Evolutionary conservation across 108 stramenopile species (phyloP), one percentile per base, ranked within the genome.

Genomic region (Nitzschia sp.): DNA sequence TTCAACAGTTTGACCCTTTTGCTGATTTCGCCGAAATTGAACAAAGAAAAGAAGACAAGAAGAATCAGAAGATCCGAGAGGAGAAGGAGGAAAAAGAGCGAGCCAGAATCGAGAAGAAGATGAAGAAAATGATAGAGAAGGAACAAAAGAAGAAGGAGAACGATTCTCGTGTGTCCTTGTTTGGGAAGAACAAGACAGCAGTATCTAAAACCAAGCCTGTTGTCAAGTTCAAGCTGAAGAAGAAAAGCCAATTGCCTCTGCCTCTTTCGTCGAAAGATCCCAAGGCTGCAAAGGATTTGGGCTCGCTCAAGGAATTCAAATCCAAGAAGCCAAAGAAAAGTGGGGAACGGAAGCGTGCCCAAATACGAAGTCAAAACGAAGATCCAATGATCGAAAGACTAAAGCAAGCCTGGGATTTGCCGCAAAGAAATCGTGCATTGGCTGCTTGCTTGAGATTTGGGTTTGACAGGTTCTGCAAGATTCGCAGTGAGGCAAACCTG

Each of bases 321-420:
- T 2, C 55, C 69, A 76, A 58, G 48, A 80, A 77, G 57, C 68
- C 71, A 12, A 85, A 82, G 63, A 88, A 85, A 41, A 71, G 68
- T 10, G 76, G 74, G 20, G 87, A 88, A 53, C 59, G 85, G 14
- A 80, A 79, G 38, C 77, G 80, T 53, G 82, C 83, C 22, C 67
- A 81, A 63, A 79, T 67, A 48, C 73, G 85, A 52, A 77, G 78
- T 6, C 80, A 88, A 65, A 85, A 89, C 41, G 87, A 85, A 69
- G 82, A 93, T 60, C 92, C 92, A 38, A 69, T 77, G 0, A 65
- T 86, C 15, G 87, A 89, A 65, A 67, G 85, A n/a, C 73, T 93
- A 14, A 90, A 85, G 67, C 89, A 90, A 67, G 92, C 84, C 22
- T 93, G 92, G 92, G 92, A 93, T 50, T 73, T 80, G 9, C 79